These are phyloP conservation scores for Colletotrichum aenigma DNA, from an alignment of 2,329 filamentous ascomycete genomes.

Conservation along the genomic window DNA sequence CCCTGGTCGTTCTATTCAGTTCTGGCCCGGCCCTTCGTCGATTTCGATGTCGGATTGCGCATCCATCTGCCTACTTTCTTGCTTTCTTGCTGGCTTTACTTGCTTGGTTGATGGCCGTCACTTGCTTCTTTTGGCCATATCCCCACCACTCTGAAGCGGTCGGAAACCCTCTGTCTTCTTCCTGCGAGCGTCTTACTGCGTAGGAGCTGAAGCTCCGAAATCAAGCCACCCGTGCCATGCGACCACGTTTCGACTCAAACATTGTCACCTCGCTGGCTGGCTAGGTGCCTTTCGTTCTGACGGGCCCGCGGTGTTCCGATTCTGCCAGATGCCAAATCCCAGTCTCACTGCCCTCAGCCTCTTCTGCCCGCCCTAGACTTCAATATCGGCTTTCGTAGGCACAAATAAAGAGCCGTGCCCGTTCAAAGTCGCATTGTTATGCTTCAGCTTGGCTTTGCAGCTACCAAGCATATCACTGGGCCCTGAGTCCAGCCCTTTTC, in stretches of 20 bases:
- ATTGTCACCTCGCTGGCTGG: background rate
- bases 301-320: background rate
- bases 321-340: background rate
- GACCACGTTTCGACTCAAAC: background rate
- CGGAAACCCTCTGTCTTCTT: slow-evolving; percentile 1
- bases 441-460: background rate
- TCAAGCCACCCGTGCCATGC: background rate
- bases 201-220: slow-evolving; percentile 17
- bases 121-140: background rate
- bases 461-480: background rate
- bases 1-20: slow-evolving; percentile 12
- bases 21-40: slow-evolving; percentile 3
- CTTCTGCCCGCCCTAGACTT: background rate
- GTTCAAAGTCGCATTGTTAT: background rate
- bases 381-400: background rate
- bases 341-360: background rate
- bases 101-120: background rate
- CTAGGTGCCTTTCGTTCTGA: background rate
- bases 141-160: slow-evolving; percentile 5
- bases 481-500: background rate
- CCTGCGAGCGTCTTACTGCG: background rate
- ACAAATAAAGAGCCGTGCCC: background rate
- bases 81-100: slow-evolving; percentile 2
- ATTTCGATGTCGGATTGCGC: slow-evolving; percentile 10
- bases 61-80: slow-evolving; percentile 6